Conservation (phyloP, 225 moss, liverwort and hornwort genomes). For the Physcomitrellopsis africana region DNA sequence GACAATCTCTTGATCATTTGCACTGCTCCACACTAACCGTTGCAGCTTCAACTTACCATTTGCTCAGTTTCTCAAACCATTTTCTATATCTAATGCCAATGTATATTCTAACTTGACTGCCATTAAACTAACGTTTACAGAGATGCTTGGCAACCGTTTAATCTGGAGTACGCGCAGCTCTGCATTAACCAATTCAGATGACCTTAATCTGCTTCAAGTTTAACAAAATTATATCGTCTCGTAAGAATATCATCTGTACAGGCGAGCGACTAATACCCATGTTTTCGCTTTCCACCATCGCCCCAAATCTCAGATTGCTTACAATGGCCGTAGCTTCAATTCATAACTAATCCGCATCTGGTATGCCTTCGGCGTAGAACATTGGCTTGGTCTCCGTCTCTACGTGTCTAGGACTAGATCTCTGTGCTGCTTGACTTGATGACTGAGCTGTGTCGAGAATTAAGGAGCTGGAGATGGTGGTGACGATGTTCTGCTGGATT, state of each 20-base stretch:
- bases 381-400: background rate
- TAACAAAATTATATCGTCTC: conserved; percentile 36
- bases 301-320: conserved; percentile 19
- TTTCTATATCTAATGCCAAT: background rate
- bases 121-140: background rate
- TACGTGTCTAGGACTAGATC: background rate
- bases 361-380: conserved; percentile 41
- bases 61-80: too few species aligned
- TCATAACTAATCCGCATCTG: conserved; percentile 41
- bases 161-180: background rate
- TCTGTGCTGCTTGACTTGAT: background rate
- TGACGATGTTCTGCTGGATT: conserved; percentile 37
- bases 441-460: background rate
- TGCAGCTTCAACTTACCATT: too few species aligned
- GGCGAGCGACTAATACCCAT: conserved; percentile 18
- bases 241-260: conserved; percentile 38
- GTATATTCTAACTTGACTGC: background rate
- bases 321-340: background rate
- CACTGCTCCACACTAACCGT: too few species aligned
- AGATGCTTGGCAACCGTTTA: background rate
- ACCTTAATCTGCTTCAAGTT: conserved; percentile 26
- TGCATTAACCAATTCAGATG: background rate
- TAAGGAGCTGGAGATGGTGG: conserved; percentile 39
- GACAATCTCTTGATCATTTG: too few species aligned
- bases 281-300: background rate